phyloP scores from a whole-genome alignment of 768 basidiomycete genomes.

The Candolleomyces efflorescens region DNA sequence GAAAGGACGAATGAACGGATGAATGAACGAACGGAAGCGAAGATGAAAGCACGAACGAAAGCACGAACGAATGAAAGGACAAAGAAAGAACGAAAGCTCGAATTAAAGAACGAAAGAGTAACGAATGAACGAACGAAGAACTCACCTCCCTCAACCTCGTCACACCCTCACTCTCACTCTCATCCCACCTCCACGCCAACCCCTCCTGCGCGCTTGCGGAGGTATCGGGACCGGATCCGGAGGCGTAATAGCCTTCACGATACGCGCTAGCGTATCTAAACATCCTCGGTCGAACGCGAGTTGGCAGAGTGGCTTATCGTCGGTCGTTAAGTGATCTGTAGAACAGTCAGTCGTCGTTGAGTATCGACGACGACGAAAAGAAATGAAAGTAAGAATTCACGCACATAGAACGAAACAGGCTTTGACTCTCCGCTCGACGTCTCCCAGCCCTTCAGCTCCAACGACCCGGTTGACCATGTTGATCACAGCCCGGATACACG shows the following conservation, averaged over 20 bases:
- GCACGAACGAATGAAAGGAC: too few species aligned
- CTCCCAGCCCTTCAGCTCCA: constrained; percentile 33
- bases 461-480: constrained; percentile 66
- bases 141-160: constrained; percentile 62
- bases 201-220: too few species aligned
- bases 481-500: constrained; percentile 53
- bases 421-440: constrained; percentile 47
- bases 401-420: constrained; percentile 76
- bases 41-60: too few species aligned
- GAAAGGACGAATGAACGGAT: too few species aligned
- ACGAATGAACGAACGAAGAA: too few species aligned
- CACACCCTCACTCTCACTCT: constrained; percentile 61
- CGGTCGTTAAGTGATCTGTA: constrained; percentile 70
- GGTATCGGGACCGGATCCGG: constrained; percentile 20
- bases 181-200: too few species aligned
- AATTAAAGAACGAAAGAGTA: too few species aligned
- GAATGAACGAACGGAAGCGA: too few species aligned
- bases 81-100: too few species aligned
- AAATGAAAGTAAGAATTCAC: too few species aligned
- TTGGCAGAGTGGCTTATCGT: constrained; percentile 63
- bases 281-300: constrained; percentile 67
- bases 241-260: constrained; percentile 55
- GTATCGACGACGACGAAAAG: too few species aligned
- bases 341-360: too few species aligned
- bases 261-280: constrained; percentile 46